These are phyloP conservation scores for Spathaspora boniae DNA, from an alignment of 805 yeast species.

Conservation along the genomic window DNA sequence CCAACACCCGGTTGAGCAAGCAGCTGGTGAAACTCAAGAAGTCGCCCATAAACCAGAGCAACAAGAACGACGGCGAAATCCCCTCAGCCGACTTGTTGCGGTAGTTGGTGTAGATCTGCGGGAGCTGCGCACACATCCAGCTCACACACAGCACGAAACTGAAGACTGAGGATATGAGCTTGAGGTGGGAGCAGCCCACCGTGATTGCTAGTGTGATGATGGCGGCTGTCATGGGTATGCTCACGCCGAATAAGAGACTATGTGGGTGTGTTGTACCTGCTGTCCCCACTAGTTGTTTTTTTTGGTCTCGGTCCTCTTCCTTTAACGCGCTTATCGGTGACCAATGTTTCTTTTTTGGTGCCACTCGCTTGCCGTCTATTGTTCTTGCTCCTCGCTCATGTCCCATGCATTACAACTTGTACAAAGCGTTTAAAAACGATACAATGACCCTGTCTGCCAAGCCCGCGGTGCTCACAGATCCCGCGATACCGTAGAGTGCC, in stretches of 20 bases:
- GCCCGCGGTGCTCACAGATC: slow-evolving; percentile 78
- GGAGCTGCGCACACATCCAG: slow-evolving; percentile 75
- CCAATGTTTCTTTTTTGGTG: background rate
- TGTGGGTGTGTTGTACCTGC: no score
- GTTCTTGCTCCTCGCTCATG: background rate
- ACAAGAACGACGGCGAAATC: slow-evolving; percentile 54
- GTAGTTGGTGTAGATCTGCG: slow-evolving; percentile 64
- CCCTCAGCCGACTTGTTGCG: slow-evolving; percentile 63
- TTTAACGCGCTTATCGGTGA: background rate
- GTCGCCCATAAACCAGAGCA: slow-evolving; percentile 67
- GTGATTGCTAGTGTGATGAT: no score
- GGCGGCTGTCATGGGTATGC: no score
- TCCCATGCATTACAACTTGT: slow-evolving; percentile 41
- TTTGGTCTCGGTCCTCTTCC: background rate
- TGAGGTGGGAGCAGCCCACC: no score
- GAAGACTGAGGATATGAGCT: slow-evolving; percentile 24
- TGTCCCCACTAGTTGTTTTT: no score
- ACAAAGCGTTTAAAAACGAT: slow-evolving; percentile 78
- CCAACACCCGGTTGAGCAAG: slow-evolving; percentile 32
- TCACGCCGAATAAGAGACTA: no score
- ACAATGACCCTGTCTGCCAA: slow-evolving; percentile 77
- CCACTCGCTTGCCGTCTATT: background rate
- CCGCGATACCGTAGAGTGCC: slow-evolving; percentile 93
- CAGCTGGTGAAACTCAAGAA: slow-evolving; percentile 48
- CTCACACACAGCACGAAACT: slow-evolving; percentile 45